Evolutionary conservation across 305 asterid genomes (phyloP).

Genomic region (Fraxinus latifolia): DNA sequence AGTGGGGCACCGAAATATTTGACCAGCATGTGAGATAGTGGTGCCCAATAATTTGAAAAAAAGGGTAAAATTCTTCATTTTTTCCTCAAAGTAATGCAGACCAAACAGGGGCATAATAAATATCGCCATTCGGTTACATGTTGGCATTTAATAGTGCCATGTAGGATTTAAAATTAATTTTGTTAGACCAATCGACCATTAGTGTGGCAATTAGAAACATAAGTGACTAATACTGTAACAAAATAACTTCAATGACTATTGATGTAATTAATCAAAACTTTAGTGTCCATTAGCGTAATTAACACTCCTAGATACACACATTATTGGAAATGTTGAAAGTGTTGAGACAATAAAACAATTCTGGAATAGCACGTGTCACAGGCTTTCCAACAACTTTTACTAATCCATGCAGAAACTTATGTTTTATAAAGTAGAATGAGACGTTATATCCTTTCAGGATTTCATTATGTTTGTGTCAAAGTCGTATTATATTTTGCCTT

Average conservation of each 20-base stretch:
- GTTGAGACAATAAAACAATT: not conserved
- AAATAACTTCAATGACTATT: not conserved
- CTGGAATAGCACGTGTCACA: not conserved
- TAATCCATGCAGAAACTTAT: not conserved
- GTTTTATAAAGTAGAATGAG: not conserved
- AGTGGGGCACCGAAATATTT: no score
- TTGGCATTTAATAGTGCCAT: not conserved
- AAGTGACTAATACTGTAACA: not conserved
- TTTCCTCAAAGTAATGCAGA: no score
- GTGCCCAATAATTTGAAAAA: no score
- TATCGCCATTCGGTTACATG: not conserved
- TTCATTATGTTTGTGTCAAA: not conserved
- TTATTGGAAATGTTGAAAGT: not conserved
- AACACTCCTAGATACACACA: not conserved
- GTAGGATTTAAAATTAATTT: not conserved
- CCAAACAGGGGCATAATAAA: no score
- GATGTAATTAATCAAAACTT: not conserved
- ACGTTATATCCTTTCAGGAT: not conserved
- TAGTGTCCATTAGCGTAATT: not conserved
- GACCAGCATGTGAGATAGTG: no score
- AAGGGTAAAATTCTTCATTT: no score
- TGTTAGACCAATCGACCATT: not conserved
- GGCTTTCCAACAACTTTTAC: slow-evolving; percentile 14
- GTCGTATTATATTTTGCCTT: not conserved
- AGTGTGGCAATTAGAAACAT: not conserved